These are phyloP conservation scores for Magnaporthiopsis rhizophila DNA, from an alignment of 2,329 filamentous ascomycete genomes.

Conservation along the genomic window DNA sequence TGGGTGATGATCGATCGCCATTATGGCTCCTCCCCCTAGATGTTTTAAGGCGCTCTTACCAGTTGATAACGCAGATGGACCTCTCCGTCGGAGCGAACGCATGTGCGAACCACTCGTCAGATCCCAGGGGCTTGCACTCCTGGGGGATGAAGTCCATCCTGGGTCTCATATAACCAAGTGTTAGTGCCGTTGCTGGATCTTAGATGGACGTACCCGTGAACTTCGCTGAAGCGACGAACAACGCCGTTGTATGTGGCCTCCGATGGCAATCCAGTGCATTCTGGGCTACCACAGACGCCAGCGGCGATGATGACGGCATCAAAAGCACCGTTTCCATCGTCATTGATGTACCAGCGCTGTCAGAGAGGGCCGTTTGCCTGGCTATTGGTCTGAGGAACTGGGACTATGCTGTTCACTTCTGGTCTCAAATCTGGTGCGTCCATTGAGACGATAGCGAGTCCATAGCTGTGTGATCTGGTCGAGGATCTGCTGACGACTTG, in stretches of 20 bases:
- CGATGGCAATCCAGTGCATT: not conserved
- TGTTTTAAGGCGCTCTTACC: not conserved
- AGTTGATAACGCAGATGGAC: slow-evolving; percentile 7
- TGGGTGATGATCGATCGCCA: no score
- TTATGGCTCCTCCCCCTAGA: no score
- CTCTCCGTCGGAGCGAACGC: not conserved
- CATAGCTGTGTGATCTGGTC: slow-evolving; percentile 65
- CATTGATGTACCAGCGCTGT: slow-evolving; percentile 66
- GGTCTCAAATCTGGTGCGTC: slow-evolving; percentile 66
- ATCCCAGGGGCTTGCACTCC: not conserved
- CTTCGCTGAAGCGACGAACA: not conserved
- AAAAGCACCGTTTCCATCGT: slow-evolving; percentile 60
- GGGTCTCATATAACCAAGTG: not conserved
- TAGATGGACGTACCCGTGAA: not conserved
- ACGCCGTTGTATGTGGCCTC: not conserved
- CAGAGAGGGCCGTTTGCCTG: not conserved
- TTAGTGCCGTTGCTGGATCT: not conserved
- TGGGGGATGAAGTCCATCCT: slow-evolving; percentile 1
- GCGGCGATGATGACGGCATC: slow-evolving; percentile 72
- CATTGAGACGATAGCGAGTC: slow-evolving; percentile 64
- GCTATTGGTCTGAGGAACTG: not conserved
- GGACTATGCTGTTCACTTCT: slow-evolving; percentile 57
- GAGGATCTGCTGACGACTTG: slow-evolving; percentile 66
- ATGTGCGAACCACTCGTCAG: slow-evolving; percentile 1
- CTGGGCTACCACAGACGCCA: slow-evolving; percentile 65